Conservation (phyloP, 176 grass and related monocot species). For the Paspalum vaginatum region DNA sequence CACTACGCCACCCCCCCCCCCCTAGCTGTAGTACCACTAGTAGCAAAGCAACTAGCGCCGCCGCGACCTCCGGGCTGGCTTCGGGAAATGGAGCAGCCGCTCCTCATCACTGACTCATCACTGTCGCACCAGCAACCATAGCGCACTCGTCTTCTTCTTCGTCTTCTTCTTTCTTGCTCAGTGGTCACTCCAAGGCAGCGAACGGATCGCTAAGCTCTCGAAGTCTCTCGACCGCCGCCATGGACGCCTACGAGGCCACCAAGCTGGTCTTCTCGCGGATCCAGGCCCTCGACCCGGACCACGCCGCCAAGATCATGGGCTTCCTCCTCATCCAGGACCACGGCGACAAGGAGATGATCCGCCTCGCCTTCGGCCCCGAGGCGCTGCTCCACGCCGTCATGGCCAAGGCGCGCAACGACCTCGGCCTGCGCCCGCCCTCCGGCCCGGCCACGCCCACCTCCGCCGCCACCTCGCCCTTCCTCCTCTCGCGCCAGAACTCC, state of each 20-base stretch:
- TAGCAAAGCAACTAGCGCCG: no score
- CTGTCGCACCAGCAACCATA: no score
- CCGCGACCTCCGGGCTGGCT: no score
- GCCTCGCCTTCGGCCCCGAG: constrained; percentile 90
- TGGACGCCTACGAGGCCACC: constrained; percentile 98
- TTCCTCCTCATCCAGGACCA: constrained; percentile 91
- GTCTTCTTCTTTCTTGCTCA: no score
- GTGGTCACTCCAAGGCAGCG: neutral
- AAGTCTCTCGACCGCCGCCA: constrained; percentile 24
- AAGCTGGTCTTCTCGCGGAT: constrained; percentile 98
- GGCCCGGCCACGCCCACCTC: constrained; percentile 53
- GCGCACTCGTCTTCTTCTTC: no score
- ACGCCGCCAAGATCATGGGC: constrained; percentile 98
- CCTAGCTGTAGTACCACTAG: neutral
- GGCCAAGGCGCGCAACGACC: constrained; percentile 78
- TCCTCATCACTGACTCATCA: no score
- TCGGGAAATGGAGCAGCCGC: no score
- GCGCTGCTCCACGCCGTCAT: constrained; percentile 78
- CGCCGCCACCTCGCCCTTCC: constrained; percentile 38
- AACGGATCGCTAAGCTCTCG: no score
- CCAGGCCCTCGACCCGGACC: constrained; percentile 86
- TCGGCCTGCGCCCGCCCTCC: constrained; percentile 57
- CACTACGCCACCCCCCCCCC: neutral
- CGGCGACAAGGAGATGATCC: constrained; percentile 99
- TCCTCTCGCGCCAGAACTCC: constrained; percentile 76